Conservation (phyloP, 2,329 filamentous ascomycete species). For the Fusarium albidum region DNA sequence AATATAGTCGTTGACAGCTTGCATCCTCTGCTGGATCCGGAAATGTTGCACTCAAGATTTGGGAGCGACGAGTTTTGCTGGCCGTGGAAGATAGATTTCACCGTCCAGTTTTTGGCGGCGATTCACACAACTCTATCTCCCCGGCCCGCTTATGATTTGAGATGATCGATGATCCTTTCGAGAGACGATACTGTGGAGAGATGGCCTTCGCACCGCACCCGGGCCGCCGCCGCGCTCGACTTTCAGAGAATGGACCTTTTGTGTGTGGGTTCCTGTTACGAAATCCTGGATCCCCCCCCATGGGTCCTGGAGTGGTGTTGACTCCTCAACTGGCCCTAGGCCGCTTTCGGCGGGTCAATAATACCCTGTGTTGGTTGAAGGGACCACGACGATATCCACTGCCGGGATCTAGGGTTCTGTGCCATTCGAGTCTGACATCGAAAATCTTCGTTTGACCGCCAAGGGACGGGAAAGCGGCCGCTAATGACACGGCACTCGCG, state of each 20-base stretch:
- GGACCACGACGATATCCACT: background rate
- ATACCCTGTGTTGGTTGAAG: conserved; percentile 18
- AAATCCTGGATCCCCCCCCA: background rate
- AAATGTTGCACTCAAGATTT: background rate
- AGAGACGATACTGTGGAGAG: conserved; percentile 1
- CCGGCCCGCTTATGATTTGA: conserved; percentile 1
- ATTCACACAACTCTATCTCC: background rate
- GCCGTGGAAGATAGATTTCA: background rate
- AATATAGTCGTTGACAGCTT: background rate
- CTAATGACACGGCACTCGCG: conserved; percentile 26
- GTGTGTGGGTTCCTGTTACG: background rate
- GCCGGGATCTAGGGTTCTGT: conserved; percentile 13
- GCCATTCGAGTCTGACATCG: conserved; percentile 10
- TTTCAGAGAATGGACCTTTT: background rate
- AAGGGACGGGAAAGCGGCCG: conserved; percentile 25
- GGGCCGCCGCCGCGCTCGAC: background rate
- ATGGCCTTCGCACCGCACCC: background rate
- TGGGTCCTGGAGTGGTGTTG: background rate
- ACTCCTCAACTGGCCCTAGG: background rate
- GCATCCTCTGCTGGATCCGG: background rate
- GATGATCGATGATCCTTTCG: conserved; percentile 5
- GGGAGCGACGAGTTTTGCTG: background rate
- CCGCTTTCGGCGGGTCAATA: conserved; percentile 9
- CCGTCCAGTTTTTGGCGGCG: background rate
- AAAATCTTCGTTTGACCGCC: background rate